phyloP scores from a whole-genome alignment of 768 basidiomycete genomes.

The Leucocoprinus sp. region DNA sequence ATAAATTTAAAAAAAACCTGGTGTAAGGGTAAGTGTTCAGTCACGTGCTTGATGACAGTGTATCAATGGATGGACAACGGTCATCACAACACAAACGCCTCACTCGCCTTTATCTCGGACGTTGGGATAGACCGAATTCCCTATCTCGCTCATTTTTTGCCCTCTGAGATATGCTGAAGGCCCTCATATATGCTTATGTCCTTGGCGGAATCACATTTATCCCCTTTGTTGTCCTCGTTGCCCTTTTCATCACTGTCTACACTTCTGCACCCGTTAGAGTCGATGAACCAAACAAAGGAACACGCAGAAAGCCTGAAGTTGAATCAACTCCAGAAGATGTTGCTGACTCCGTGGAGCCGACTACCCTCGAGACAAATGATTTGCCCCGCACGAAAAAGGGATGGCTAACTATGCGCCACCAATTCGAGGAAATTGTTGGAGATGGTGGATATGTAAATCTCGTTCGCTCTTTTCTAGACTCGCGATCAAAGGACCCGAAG shows the following conservation, averaged over 20 bases:
- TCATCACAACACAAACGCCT: background rate
- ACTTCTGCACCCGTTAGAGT: conserved; percentile 78
- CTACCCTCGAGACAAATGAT: conserved; percentile 37
- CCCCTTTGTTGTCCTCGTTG: conserved; percentile 57
- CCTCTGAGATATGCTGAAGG: conserved; percentile 50
- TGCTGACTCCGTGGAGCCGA: conserved; percentile 18
- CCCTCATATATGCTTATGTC: conserved; percentile 76
- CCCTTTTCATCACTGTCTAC: conserved; percentile 62
- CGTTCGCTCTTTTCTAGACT: conserved; percentile 71
- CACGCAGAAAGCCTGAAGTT: conserved; percentile 24
- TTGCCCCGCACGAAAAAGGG: conserved; percentile 60
- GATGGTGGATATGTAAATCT: conserved; percentile 74
- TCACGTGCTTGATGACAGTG: too few relatives aligned
- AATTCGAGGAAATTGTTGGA: conserved; percentile 56
- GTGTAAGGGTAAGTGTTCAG: too few relatives aligned
- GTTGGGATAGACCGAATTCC: conserved; percentile 2
- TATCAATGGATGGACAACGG: too few relatives aligned
- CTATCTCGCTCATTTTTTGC: conserved; percentile 8
- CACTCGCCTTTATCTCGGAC: background rate
- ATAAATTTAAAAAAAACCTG: too few relatives aligned
- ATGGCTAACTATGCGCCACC: conserved; percentile 78
- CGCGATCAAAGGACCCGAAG: conserved; percentile 79
- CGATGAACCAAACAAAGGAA: conserved; percentile 35
- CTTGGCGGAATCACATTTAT: conserved; percentile 88
- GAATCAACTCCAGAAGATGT: conserved; percentile 18